Conservation (phyloP, 2,329 filamentous ascomycete genomes). For the Penicillium digitatum region DNA sequence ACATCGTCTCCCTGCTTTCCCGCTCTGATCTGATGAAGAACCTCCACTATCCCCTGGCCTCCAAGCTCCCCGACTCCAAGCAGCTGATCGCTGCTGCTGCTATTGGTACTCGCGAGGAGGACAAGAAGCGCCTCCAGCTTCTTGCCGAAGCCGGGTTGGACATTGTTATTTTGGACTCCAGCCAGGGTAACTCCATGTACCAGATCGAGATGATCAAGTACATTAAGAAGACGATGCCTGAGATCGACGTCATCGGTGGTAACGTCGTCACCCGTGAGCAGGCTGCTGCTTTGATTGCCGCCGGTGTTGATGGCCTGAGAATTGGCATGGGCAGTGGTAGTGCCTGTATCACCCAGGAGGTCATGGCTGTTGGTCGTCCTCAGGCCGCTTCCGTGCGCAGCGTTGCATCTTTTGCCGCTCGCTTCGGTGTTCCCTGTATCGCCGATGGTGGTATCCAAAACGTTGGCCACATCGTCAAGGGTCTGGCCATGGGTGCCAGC, state of each 20-base stretch:
- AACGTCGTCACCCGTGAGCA: slow-evolving; percentile 98
- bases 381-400: slow-evolving; percentile 91
- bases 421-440: slow-evolving; percentile 95
- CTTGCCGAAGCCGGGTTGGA: slow-evolving; percentile 93
- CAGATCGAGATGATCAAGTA: slow-evolving; percentile 98
- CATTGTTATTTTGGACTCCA: slow-evolving; percentile 91
- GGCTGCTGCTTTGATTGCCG: slow-evolving; percentile 84
- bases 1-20: slow-evolving; percentile 87
- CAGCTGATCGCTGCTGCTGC: slow-evolving; percentile 94
- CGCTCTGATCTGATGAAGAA: slow-evolving; percentile 98
- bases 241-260: slow-evolving; percentile 91
- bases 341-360: slow-evolving; percentile 98
- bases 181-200: slow-evolving; percentile 97
- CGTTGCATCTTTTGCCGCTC: slow-evolving; percentile 82
- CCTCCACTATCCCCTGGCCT: slow-evolving; percentile 91
- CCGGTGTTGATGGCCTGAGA: slow-evolving; percentile 90
- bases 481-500: slow-evolving; percentile 85
- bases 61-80: slow-evolving; percentile 94
- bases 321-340: slow-evolving; percentile 99
- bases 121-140: slow-evolving; percentile 79
- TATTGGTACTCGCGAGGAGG: slow-evolving; percentile 90
- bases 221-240: slow-evolving; percentile 81
- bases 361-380: slow-evolving; percentile 96
- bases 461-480: slow-evolving; percentile 98
- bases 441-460: slow-evolving; percentile 98